Evolutionary conservation across 1,284 basidiomycete species (phyloP), one percentile per base, ranked within the genome.

Genomic region (Sporisorium graminicola): DNA sequence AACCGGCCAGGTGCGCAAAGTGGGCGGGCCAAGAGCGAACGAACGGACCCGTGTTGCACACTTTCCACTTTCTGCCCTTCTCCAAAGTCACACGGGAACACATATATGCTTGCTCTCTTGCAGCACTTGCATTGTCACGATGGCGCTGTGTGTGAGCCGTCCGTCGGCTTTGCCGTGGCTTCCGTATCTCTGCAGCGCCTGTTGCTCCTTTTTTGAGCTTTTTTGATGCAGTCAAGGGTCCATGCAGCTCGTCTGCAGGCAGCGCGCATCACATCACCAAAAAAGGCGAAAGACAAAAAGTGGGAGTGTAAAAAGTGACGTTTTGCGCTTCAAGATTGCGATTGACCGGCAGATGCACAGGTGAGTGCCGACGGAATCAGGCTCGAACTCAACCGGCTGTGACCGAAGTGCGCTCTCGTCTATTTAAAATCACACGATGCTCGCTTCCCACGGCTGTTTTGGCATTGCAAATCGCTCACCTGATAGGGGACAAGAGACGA

Each of bases 401-500:
- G 16, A 4, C 47, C n/a, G 50, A 13, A 47, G 14, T 37, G 37
- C 20, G 9, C 20, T 35, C 44, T 40, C 43, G n/a, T 43, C 29
- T 16, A n/a, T n/a, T n/a, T n/a, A 29, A 61, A 61, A 62, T 62
- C 60, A 55, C 60, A 62, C 46, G 60, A 62, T 50, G 33, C 27
- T 62, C 53, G 46, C 33, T 56, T 62, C n/a, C n/a, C n/a, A n/a
- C n/a, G n/a, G n/a, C 52, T 24, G 22, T 37, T 35, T 58, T 7
- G 8, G 35, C 35, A 37, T 37, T 33, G 6, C 35, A 37, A 37
- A 13, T 14, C 35, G 14, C 35, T 13, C 7, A 37, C 10, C 35
- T 37, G 35, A 37, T 6, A 40, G 37, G 2, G 37, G 37, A 3
- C 14, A 18, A 47, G 14, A 47, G 46, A 46, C 22, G 43, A 4